Base-by-base conservation (phyloP, 306 rosid species). In the Cucurbita maxima region DNA sequence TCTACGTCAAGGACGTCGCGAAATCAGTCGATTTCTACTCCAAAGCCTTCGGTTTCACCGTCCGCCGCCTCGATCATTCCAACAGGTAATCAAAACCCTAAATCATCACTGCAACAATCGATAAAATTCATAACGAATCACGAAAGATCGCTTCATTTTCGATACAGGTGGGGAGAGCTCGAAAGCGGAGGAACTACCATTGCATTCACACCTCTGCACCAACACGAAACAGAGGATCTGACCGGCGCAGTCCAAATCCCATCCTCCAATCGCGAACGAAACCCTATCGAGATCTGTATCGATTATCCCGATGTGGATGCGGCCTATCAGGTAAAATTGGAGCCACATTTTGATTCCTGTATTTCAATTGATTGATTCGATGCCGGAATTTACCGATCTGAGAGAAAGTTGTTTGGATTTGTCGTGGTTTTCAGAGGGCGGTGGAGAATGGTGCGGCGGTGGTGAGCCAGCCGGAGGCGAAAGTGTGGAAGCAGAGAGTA, bases 401-500 rank as follows among this genome's bases (percentile, higher is more conserved):
- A 50, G 41, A 59, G 10, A 0, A 12, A 12, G 15, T 19, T 37
- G 64, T 7, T 58, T 7, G 50, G 10, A 19, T 20, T 19, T 8
- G 30, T 6, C 12, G 20, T 14, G 40, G 14, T 84, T 16, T 63
- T 10, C 82, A 94, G 96, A 60, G 81, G 73, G 98, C 98, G 70
- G 90, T 94, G 85, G 89, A 90, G 82, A 87, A 84, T 14, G 96
- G 96, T 2, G 98, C 92, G 8, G 87, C 77, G 86, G 41, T 84
- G 48, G 90, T 90, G 84, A 87, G 90, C 58, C 67, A 76, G 81
- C 98, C 96, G 3, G 92, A 87, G 76, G 19, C 44, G 9, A 90
- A 87, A 76, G 97, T 90, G 75, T 87, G 95, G 98, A 93, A 89
- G 0, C 98, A 90, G 83, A 94, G 81, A 79, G 96, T 90, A 19